Evolutionary conservation across 179 eudicot species (phyloP).

Genomic region (Carnegiea gigantea): DNA sequence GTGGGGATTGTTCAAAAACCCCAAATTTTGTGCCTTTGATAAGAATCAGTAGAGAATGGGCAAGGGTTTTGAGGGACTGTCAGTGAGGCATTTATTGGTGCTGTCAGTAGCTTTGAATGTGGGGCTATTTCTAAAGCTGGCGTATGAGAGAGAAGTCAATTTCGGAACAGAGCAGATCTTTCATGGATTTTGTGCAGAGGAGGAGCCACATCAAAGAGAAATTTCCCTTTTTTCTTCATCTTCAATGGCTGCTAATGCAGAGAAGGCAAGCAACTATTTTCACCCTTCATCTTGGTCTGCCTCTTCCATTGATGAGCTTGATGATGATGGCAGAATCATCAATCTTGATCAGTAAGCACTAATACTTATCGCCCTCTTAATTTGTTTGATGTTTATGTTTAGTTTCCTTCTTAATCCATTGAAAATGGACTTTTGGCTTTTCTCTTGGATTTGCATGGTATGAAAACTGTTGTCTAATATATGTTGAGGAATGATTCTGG

Average conservation of each 20-base stretch:
- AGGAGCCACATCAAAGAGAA: slow-evolving; percentile 15
- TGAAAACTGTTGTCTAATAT: slow-evolving; percentile 9
- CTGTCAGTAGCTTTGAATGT: slow-evolving; percentile 62
- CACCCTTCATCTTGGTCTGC: slow-evolving; percentile 10
- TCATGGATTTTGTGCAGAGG: slow-evolving; percentile 39
- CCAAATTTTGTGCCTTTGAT: background rate
- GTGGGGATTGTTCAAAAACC: slow-evolving; percentile 28
- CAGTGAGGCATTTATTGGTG: slow-evolving; percentile 43
- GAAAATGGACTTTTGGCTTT: background rate
- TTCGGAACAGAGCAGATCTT: slow-evolving; percentile 30
- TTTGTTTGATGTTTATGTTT: background rate
- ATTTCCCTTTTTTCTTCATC: slow-evolving; percentile 20
- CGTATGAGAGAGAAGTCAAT: slow-evolving; percentile 33
- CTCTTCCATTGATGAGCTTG: slow-evolving; percentile 6
- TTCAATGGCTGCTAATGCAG: slow-evolving; percentile 25
- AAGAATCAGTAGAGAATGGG: slow-evolving; percentile 27
- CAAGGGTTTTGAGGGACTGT: slow-evolving; percentile 38
- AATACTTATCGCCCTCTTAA: background rate
- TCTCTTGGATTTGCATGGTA: slow-evolving; percentile 19
- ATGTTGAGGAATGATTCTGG: background rate
- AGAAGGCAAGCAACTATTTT: slow-evolving; percentile 8
- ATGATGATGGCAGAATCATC: slow-evolving; percentile 36
- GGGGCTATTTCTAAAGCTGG: slow-evolving; percentile 44
- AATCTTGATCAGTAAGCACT: slow-evolving; percentile 72
- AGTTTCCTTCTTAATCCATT: background rate